Percentiles rank a stretch among this genome's conserved stretches.
phyloP scores from a whole-genome alignment of 31 red algal species.

The Bonnemaisonia californica region DNA sequence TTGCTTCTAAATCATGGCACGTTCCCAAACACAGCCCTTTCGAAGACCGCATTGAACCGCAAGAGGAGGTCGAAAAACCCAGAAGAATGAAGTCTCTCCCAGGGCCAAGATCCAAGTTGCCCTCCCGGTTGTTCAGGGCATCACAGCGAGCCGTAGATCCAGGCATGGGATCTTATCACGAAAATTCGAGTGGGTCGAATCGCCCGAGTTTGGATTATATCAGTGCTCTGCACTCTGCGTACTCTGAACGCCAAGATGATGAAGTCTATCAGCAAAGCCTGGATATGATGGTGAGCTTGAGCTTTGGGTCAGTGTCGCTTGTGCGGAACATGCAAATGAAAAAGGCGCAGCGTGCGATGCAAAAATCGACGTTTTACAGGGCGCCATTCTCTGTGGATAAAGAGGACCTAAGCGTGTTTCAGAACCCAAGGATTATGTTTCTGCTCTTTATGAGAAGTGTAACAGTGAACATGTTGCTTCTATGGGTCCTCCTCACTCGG shows the following conservation, averaged over 20 bases:
- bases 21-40: background rate
- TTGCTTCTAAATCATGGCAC: background rate
- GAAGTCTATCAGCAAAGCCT: constrained; percentile 60
- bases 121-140: background rate
- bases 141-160: constrained; percentile 22
- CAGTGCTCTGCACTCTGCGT: constrained; percentile 50
- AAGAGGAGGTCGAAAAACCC: background rate
- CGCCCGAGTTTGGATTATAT: constrained; percentile 60
- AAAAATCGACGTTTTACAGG: background rate
- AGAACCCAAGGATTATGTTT: constrained; percentile 61
- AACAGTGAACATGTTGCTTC: constrained; percentile 76
- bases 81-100: background rate
- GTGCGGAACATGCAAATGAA: constrained; percentile 66
- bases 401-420: constrained; percentile 65
- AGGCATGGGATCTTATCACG: constrained; percentile 66
- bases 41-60: background rate
- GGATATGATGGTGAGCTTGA: constrained; percentile 79
- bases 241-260: constrained; percentile 39
- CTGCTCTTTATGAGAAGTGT: constrained; percentile 80
- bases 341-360: constrained; percentile 26
- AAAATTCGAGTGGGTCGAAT: constrained; percentile 50
- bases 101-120: background rate
- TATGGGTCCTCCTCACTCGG: constrained; percentile 66
- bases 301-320: constrained; percentile 66
- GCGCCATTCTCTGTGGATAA: constrained; percentile 25